Evolutionary conservation across 306 rosid species (phyloP).

Genomic region (Sicyos edulis): DNA sequence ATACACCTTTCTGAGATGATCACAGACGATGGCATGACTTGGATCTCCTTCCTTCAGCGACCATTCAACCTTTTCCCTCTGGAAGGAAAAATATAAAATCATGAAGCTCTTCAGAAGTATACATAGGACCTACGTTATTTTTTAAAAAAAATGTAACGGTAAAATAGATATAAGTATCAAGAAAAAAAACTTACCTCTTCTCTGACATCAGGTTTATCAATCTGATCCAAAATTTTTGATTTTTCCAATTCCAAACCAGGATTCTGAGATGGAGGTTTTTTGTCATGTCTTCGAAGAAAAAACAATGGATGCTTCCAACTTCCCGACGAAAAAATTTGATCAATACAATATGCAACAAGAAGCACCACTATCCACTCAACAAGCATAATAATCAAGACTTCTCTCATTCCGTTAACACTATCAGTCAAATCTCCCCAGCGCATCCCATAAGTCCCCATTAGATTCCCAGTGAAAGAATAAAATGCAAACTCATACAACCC

Average conservation of each 20-base stretch:
- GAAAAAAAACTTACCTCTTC: slow-evolving; percentile 60
- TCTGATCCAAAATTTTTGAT: slow-evolving; percentile 48
- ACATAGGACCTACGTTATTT: neutral
- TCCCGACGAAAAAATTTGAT: slow-evolving; percentile 52
- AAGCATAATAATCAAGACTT: slow-evolving; percentile 53
- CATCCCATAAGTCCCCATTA: slow-evolving; percentile 63
- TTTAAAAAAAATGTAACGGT: neutral
- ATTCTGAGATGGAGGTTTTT: slow-evolving; percentile 31
- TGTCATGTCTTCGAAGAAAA: slow-evolving; percentile 43
- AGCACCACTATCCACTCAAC: slow-evolving; percentile 66
- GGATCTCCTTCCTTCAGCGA: slow-evolving; percentile 44
- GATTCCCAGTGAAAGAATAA: slow-evolving; percentile 38
- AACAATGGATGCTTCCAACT: slow-evolving; percentile 44
- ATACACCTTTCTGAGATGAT: slow-evolving; percentile 70
- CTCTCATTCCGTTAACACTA: slow-evolving; percentile 59
- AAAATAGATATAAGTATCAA: slow-evolving; percentile 1
- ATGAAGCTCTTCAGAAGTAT: neutral
- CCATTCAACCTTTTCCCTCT: slow-evolving; percentile 75
- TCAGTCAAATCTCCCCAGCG: slow-evolving; percentile 61
- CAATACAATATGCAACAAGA: slow-evolving; percentile 46
- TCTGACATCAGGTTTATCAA: slow-evolving; percentile 59
- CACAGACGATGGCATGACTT: slow-evolving; percentile 53
- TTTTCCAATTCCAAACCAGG: slow-evolving; percentile 44
- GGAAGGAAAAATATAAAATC: slow-evolving; percentile 16
- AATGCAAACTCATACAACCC: slow-evolving; percentile 68